A percentile compares a stretch with the other conserved stretches of the same genome.
Evolutionary conservation across 495 filamentous ascomycete species (phyloP).

Genomic region (Neurospora pannonica): DNA sequence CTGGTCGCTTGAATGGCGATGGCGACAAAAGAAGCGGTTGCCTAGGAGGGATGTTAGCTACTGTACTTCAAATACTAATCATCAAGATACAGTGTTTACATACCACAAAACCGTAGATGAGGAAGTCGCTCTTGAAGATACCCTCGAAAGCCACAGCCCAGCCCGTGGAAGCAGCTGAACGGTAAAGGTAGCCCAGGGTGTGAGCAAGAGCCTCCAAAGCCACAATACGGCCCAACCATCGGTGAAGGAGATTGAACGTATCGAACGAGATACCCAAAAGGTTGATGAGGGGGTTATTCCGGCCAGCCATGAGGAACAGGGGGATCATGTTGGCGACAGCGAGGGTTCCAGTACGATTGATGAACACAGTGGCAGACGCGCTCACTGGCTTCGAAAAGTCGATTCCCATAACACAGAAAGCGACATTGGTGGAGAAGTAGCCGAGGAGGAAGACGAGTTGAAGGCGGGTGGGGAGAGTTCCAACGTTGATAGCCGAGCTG

Average conservation of each 20-base stretch:
- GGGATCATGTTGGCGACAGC: constrained; percentile 69
- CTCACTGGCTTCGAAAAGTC: constrained; percentile 45
- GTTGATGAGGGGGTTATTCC: constrained; percentile 51
- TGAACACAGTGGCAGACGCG: constrained; percentile 33
- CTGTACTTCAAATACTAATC: background rate
- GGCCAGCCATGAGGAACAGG: constrained; percentile 47
- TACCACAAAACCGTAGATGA: constrained; percentile 48
- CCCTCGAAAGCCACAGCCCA: constrained; percentile 35
- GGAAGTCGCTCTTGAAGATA: constrained; percentile 26
- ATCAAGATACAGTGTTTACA: constrained; percentile 13
- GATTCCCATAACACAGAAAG: constrained; percentile 70
- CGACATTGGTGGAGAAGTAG: constrained; percentile 68
- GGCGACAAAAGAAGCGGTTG: constrained; percentile 49
- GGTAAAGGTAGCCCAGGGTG: constrained; percentile 37
- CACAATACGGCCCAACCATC: constrained; percentile 71
- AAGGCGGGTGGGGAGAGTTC: constrained; percentile 79
- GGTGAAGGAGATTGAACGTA: constrained; percentile 71
- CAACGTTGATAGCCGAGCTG: constrained; percentile 77
- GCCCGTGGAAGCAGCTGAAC: constrained; percentile 24
- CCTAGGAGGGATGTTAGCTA: constrained; percentile 26
- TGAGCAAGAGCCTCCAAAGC: constrained; percentile 55
- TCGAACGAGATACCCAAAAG: constrained; percentile 62
- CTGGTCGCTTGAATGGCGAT: constrained; percentile 66
- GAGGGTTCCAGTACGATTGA: constrained; percentile 70
- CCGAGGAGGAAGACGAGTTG: constrained; percentile 64